phyloP scores from a whole-genome alignment of 805 yeast species.

The Cyberlindnera americana region DNA sequence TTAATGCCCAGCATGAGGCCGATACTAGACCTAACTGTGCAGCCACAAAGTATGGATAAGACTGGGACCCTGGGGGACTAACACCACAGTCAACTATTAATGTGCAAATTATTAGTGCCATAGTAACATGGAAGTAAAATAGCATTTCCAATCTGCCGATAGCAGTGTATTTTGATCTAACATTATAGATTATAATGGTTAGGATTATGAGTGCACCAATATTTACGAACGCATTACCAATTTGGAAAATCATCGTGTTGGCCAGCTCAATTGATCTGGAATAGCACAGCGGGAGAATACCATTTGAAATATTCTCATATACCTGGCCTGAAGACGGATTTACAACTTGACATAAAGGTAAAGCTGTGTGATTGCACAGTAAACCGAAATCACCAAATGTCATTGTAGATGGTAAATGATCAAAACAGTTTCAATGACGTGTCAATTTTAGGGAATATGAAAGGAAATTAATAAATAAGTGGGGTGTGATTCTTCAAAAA shows the following conservation, averaged over 20 bases:
- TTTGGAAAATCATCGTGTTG: conserved; percentile 84
- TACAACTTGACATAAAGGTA: conserved; percentile 78
- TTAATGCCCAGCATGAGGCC: conserved; percentile 64
- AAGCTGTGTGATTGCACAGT: conserved; percentile 63
- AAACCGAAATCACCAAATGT: conserved; percentile 52
- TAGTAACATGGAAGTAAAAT: conserved; percentile 58
- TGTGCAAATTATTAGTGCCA: conserved; percentile 57
- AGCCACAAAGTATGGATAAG: conserved; percentile 81
- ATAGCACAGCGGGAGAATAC: conserved; percentile 75
- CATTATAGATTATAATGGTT: conserved; percentile 68
- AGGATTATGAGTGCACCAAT: conserved; percentile 66
- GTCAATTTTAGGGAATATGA: not conserved
- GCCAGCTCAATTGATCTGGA: conserved; percentile 85
- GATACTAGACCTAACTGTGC: conserved; percentile 73
- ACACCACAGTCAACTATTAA: conserved; percentile 91
- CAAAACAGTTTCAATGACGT: not conserved
- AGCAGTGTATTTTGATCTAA: conserved; percentile 86
- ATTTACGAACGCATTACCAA: conserved; percentile 84
- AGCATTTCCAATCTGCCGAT: conserved; percentile 89
- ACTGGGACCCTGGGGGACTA: conserved; percentile 73
- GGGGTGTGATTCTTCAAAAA: not conserved
- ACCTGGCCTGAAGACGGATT: conserved; percentile 41
- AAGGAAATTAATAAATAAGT: not conserved
- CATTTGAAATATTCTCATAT: conserved; percentile 40
- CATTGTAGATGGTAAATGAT: not conserved